Evolutionary conservation across 2,329 filamentous ascomycete species (phyloP).

Genomic region (Pseudogymnoascus sp.): DNA sequence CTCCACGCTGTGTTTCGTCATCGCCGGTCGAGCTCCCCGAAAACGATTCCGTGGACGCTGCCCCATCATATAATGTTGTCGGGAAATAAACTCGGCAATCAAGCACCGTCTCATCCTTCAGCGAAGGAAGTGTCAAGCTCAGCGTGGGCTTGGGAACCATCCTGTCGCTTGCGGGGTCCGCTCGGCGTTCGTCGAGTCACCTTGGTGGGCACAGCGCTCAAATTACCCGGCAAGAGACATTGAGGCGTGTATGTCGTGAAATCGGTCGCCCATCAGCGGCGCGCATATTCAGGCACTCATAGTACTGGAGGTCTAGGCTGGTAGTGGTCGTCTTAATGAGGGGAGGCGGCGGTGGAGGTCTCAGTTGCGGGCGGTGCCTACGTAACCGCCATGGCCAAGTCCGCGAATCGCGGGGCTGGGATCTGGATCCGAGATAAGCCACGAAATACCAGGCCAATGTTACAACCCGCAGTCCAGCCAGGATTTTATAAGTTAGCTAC

Average conservation of each 20-base stretch:
- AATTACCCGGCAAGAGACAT: background rate
- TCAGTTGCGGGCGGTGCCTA: background rate
- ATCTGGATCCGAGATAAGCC: background rate
- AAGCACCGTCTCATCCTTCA: slow-evolving; percentile 68
- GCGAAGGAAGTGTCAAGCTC: slow-evolving; percentile 72
- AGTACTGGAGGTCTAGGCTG: background rate
- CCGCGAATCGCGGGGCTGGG: background rate
- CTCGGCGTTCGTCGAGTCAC: background rate
- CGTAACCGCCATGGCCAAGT: background rate
- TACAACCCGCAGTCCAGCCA: background rate
- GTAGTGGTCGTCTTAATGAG: background rate
- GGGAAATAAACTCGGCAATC: slow-evolving; percentile 81
- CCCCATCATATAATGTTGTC: slow-evolving; percentile 12
- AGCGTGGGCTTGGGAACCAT: slow-evolving; percentile 51
- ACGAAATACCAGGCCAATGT: background rate
- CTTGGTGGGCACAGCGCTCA: background rate
- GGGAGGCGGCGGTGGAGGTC: background rate
- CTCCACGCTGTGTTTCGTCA: background rate
- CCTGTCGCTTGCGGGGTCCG: slow-evolving; percentile 14
- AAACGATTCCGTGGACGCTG: background rate
- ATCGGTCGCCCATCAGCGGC: background rate
- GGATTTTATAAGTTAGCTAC: background rate
- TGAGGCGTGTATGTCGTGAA: background rate
- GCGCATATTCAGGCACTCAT: background rate
- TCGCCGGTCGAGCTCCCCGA: background rate